Percentiles rank a stretch among this genome's conserved stretches.
Conservation (phyloP, 140 eudicot species). For the Flaveria floridana region DNA sequence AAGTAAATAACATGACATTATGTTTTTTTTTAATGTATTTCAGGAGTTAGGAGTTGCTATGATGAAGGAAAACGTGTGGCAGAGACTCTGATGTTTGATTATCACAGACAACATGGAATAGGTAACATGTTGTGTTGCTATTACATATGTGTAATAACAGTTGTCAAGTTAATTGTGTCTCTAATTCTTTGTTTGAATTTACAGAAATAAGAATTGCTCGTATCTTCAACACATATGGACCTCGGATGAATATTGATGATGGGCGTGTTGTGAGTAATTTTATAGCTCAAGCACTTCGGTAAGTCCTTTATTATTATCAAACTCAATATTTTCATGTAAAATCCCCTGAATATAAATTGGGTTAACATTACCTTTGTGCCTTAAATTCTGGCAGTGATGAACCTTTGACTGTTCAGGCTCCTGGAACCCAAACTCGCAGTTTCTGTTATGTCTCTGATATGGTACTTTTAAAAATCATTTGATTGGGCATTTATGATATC, state of each 20-base stretch:
- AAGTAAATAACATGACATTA: background rate
- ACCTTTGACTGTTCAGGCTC: slow-evolving; percentile 84
- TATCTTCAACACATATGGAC: slow-evolving; percentile 91
- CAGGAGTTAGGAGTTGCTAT: slow-evolving; percentile 75
- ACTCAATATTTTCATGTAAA: background rate
- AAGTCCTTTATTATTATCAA: slow-evolving; percentile 10
- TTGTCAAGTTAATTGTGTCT: background rate
- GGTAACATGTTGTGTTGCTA: slow-evolving; percentile 39
- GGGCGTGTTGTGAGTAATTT: slow-evolving; percentile 96
- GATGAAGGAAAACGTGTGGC: slow-evolving; percentile 97
- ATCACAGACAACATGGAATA: slow-evolving; percentile 87
- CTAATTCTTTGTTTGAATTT: background rate
- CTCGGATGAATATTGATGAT: slow-evolving; percentile 91
- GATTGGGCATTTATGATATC: background rate
- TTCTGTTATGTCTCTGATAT: slow-evolving; percentile 85
- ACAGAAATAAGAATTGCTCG: slow-evolving; percentile 87
- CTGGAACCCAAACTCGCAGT: slow-evolving; percentile 93
- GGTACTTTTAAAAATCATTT: slow-evolving; percentile 29
- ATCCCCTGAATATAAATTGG: background rate
- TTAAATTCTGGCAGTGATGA: slow-evolving; percentile 57
- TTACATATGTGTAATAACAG: background rate
- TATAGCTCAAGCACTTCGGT: slow-evolving; percentile 93
- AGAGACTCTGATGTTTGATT: slow-evolving; percentile 94
- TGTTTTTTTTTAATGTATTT: slow-evolving; percentile 15
- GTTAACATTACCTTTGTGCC: background rate